Evolutionary conservation across 1,284 basidiomycete species (phyloP).

Genomic region (Athelia sp.): DNA sequence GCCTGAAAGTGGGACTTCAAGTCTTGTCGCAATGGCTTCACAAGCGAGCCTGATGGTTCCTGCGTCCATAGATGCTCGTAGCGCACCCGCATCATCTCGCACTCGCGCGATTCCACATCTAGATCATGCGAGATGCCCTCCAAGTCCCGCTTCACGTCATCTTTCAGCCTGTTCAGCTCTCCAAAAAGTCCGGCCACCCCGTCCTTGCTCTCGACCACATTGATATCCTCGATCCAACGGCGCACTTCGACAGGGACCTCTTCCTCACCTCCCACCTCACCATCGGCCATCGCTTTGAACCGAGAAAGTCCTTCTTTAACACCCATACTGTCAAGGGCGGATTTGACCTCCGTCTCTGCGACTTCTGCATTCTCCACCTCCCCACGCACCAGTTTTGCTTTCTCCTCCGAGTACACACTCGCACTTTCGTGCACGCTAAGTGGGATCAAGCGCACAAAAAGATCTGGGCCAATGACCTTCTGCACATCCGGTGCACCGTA

Average conservation of each 20-base stretch:
- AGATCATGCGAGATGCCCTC: slow-evolving; percentile 58
- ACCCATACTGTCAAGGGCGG: slow-evolving; percentile 79
- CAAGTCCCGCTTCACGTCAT: slow-evolving; percentile 55
- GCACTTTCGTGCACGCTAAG: slow-evolving; percentile 95
- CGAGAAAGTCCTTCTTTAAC: slow-evolving; percentile 74
- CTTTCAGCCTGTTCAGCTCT: slow-evolving; percentile 62
- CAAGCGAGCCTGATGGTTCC: slow-evolving; percentile 74
- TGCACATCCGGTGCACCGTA: slow-evolving; percentile 91
- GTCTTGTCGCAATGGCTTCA: slow-evolving; percentile 72
- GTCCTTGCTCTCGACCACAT: slow-evolving; percentile 59
- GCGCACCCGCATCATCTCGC: slow-evolving; percentile 80
- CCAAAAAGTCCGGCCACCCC: slow-evolving; percentile 59
- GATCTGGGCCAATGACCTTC: slow-evolving; percentile 90
- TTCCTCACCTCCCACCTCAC: slow-evolving; percentile 59
- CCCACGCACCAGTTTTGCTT: slow-evolving; percentile 89
- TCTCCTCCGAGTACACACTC: slow-evolving; percentile 96
- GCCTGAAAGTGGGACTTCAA: slow-evolving; percentile 76
- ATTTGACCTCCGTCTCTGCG: slow-evolving; percentile 78
- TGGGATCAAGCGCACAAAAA: slow-evolving; percentile 87
- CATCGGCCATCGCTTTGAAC: slow-evolving; percentile 77
- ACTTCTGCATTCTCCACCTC: slow-evolving; percentile 87
- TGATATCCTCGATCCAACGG: slow-evolving; percentile 76
- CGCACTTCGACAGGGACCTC: slow-evolving; percentile 74
- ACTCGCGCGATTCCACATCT: slow-evolving; percentile 77
- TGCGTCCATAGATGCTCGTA: slow-evolving; percentile 90